Evolutionary conservation across 441 rosid species (phyloP).

Genomic region (Euphorbia corollata): DNA sequence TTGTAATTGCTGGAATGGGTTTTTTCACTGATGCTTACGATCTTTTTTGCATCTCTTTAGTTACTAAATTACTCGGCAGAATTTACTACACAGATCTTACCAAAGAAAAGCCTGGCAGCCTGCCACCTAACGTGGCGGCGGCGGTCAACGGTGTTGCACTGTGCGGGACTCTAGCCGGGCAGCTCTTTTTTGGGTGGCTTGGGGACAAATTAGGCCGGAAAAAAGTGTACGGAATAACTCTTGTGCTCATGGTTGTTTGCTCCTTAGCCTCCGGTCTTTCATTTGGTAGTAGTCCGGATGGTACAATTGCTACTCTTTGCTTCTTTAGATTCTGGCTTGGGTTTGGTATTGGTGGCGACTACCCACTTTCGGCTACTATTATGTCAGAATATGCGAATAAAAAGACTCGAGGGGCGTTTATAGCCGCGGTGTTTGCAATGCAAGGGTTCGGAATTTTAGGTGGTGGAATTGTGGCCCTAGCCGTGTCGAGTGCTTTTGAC

Average conservation of each 20-base stretch:
- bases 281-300: conserved; percentile 34
- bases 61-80: conserved; percentile 72
- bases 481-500: conserved; percentile 37
- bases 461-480: conserved; percentile 56
- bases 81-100: conserved; percentile 55
- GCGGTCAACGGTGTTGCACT: conserved; percentile 78
- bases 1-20: conserved; percentile 77
- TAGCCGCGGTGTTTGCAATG: conserved; percentile 86
- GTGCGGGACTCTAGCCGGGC: conserved; percentile 63
- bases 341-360: conserved; percentile 78
- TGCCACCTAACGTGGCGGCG: conserved; percentile 66
- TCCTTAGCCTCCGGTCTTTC: conserved; percentile 65
- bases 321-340: conserved; percentile 90
- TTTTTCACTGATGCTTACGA: conserved; percentile 84
- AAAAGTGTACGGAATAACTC: conserved; percentile 69
- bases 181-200: conserved; percentile 86
- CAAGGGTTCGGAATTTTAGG: conserved; percentile 75
- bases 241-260: conserved; percentile 57
- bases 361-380: conserved; percentile 72
- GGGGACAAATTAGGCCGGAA: conserved; percentile 75
- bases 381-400: conserved; percentile 81
- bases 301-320: conserved; percentile 54
- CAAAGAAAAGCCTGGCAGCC: conserved; percentile 45
- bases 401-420: conserved; percentile 72
- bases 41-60: conserved; percentile 70